Evolutionary conservation across 108 stramenopile genomes (phyloP).

Genomic region (Skeletonema marinoi): DNA sequence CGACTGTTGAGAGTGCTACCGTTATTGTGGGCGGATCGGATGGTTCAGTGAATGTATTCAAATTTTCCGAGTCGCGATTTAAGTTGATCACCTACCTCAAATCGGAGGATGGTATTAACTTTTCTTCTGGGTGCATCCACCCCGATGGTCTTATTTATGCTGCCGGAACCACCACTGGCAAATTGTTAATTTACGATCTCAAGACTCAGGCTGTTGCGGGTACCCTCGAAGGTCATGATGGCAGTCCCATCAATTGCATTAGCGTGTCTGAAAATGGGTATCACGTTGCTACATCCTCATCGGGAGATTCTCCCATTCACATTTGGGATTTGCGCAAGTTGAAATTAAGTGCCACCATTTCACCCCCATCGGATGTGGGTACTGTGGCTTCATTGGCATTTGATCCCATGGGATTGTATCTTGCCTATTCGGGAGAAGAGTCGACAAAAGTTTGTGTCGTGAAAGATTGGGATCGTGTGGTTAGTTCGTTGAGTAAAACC

Average conservation of each 20-base stretch:
- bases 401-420: constrained; percentile 70
- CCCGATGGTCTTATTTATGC: constrained; percentile 92
- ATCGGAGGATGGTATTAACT: constrained; percentile 30
- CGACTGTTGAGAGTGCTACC: constrained; percentile 28
- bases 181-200: constrained; percentile 84
- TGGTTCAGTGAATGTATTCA: constrained; percentile 24
- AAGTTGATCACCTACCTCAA: constrained; percentile 10
- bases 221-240: constrained; percentile 50
- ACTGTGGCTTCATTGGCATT: constrained; percentile 52
- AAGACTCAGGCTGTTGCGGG: constrained; percentile 71
- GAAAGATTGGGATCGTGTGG: constrained; percentile 75
- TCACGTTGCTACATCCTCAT: constrained; percentile 63
- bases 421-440: constrained; percentile 65
- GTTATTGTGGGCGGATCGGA: constrained; percentile 17
- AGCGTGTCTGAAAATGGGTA: constrained; percentile 91
- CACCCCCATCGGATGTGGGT: constrained; percentile 44
- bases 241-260: constrained; percentile 55
- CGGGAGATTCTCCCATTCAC: constrained; percentile 48
- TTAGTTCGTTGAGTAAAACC: constrained; percentile 27
- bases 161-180: constrained; percentile 60
- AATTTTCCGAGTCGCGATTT: constrained; percentile 12
- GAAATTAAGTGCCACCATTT: constrained; percentile 51
- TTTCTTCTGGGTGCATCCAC: constrained; percentile 75
- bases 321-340: constrained; percentile 91
- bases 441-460: constrained; percentile 59